Evolutionary conservation across 2,329 filamentous ascomycete species (phyloP).

Genomic region (Fusarium pseudoanthophilum): DNA sequence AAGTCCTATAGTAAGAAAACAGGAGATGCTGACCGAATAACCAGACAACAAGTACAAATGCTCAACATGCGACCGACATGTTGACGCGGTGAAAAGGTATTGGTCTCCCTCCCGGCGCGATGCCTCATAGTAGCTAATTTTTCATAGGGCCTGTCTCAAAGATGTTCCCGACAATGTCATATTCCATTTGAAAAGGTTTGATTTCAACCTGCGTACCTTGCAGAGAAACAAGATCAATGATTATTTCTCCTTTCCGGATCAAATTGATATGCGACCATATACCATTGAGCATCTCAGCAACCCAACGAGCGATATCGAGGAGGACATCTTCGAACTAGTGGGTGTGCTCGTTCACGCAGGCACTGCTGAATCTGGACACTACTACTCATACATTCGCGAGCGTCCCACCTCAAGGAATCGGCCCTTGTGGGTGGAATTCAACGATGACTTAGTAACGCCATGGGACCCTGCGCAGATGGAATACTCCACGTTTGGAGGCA

Average conservation of each 20-base stretch:
- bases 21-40: conserved; percentile 13
- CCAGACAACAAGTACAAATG: conserved; percentile 98
- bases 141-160: conserved; percentile 81
- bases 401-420: conserved; percentile 65
- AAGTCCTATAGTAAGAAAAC: not conserved
- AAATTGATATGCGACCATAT: conserved; percentile 89
- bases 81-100: conserved; percentile 90
- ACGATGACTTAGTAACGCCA: conserved; percentile 82
- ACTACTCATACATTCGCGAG: conserved; percentile 94
- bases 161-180: conserved; percentile 94
- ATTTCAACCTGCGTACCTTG: conserved; percentile 81
- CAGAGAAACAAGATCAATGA: conserved; percentile 95
- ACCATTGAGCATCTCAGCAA: conserved; percentile 85
- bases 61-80: conserved; percentile 85
- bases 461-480: conserved; percentile 82
- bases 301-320: conserved; percentile 61
- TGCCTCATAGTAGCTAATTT: not conserved
- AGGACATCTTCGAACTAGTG: conserved; percentile 92
- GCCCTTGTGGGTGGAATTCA: conserved; percentile 87
- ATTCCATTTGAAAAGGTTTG: conserved; percentile 91
- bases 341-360: conserved; percentile 94
- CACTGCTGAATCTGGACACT: conserved; percentile 93
- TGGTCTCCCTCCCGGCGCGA: not conserved
- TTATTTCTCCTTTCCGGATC: conserved; percentile 85
- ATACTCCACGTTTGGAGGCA: conserved; percentile 81